Evolutionary conservation across 2,329 filamentous ascomycete genomes (phyloP).

Genomic region (Aspergillus uvarum): DNA sequence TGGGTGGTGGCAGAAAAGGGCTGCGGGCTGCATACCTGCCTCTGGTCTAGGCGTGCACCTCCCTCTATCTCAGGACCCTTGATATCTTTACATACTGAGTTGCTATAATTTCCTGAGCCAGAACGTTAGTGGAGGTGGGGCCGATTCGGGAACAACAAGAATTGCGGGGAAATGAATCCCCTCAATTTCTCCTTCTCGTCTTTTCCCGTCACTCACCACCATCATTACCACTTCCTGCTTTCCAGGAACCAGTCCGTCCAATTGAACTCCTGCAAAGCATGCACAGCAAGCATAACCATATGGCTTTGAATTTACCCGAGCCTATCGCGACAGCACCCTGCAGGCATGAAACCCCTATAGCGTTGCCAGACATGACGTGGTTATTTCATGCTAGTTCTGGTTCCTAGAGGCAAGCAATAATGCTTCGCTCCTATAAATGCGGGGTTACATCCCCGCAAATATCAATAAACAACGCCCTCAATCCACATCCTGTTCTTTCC

Average conservation of each 20-base stretch:
- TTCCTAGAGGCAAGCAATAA: background rate
- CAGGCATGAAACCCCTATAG: background rate
- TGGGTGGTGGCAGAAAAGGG: background rate
- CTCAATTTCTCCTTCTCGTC: background rate
- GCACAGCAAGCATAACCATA: background rate
- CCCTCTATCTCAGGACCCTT: no score
- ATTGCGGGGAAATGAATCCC: background rate
- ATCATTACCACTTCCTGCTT: background rate
- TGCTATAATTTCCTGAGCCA: no score
- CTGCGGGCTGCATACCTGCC: background rate
- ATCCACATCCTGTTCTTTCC: no score
- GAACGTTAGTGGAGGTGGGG: no score
- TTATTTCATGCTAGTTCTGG: background rate
- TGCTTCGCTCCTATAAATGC: background rate
- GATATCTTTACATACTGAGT: no score
- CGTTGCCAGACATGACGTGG: background rate
- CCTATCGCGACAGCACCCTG: background rate
- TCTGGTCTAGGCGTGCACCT: no score
- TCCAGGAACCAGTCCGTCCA: background rate
- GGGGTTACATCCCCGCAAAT: background rate
- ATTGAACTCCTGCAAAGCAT: background rate
- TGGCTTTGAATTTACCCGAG: background rate
- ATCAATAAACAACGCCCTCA: no score
- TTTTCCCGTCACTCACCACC: background rate
- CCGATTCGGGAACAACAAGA: background rate